phyloP scores from a whole-genome alignment of 495 filamentous ascomycete species.

The Neohortaea acidophila region DNA sequence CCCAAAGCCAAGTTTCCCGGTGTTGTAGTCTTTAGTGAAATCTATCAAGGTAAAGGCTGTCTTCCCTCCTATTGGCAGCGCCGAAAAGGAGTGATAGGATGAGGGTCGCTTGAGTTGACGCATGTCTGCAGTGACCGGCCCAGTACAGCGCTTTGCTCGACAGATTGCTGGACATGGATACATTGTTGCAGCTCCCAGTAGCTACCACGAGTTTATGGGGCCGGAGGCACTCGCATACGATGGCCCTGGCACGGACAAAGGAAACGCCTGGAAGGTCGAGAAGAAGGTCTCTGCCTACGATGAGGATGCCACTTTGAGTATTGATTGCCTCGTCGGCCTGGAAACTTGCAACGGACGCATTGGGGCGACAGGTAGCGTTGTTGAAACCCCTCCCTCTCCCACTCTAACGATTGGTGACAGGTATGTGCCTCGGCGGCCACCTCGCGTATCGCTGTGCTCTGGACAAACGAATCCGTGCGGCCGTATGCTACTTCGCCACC shows the following conservation, averaged over 20 bases:
- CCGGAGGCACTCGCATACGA: conserved; percentile 78
- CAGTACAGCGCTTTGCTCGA: conserved; percentile 76
- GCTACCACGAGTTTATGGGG: conserved; percentile 84
- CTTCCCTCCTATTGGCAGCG: conserved; percentile 5
- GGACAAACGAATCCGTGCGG: conserved; percentile 57
- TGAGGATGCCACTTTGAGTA: conserved; percentile 60
- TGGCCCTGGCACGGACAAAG: conserved; percentile 70
- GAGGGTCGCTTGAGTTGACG: background rate
- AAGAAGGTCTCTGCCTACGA: conserved; percentile 79
- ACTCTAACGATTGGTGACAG: background rate
- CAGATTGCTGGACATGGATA: conserved; percentile 91
- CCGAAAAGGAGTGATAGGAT: background rate
- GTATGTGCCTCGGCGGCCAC: conserved; percentile 94
- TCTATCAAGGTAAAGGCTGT: conserved; percentile 64
- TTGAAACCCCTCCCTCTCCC: too few relatives aligned
- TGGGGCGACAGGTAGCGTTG: conserved; percentile 59
- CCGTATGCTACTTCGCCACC: conserved; percentile 84
- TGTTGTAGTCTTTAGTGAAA: conserved; percentile 84
- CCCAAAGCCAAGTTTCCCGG: conserved; percentile 83
- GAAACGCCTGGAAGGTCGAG: conserved; percentile 68
- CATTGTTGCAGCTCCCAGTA: conserved; percentile 78
- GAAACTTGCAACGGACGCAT: conserved; percentile 72
- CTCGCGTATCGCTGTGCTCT: conserved; percentile 72
- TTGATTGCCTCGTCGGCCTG: conserved; percentile 58
- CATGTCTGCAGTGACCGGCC: conserved; percentile 61